A percentile compares a stretch with the other conserved stretches of the same genome.
Conservation (phyloP, 495 filamentous ascomycete species). For the Penicillium canescens region DNA sequence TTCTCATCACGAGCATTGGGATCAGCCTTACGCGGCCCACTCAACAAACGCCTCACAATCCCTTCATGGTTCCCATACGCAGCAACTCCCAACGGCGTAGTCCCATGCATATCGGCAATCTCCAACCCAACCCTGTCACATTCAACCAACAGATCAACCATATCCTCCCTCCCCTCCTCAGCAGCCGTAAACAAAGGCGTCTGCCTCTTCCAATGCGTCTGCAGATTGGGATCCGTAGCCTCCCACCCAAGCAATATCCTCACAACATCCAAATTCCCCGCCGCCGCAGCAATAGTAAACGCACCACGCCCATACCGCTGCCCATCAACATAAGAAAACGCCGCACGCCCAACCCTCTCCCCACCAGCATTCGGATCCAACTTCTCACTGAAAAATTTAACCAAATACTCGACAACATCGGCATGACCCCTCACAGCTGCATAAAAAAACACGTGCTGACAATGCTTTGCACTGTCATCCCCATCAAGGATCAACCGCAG, state of each 20-base stretch:
- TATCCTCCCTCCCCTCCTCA: constrained; percentile 9
- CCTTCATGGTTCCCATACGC: constrained; percentile 1
- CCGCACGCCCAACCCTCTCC: constrained; percentile 8
- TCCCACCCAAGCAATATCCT: constrained; percentile 17
- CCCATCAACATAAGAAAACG: constrained; percentile 11
- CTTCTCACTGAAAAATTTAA: constrained; percentile 16
- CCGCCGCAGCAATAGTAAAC: constrained; percentile 20
- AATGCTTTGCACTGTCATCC: constrained; percentile 9
- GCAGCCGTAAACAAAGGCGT: constrained; percentile 23
- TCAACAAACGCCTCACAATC: constrained; percentile 11
- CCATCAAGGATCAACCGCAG: constrained; percentile 21
- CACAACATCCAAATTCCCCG: constrained; percentile 15
- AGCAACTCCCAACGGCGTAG: constrained; percentile 19
- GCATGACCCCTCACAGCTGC: constrained; percentile 22
- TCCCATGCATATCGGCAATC: constrained; percentile 17
- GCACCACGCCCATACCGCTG: constrained; percentile 14
- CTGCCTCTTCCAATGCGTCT: constrained; percentile 19
- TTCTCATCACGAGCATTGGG: constrained; percentile 19
- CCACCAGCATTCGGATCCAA: constrained; percentile 20
- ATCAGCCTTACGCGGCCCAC: constrained; percentile 13
- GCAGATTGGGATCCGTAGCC: constrained; percentile 23
- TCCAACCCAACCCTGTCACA: constrained; percentile 21
- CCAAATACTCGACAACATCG: constrained; percentile 21
- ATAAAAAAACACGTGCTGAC: constrained; percentile 26
- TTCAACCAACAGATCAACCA: constrained; percentile 14